phyloP scores from a whole-genome alignment of 1,284 basidiomycete species.

The Ceratobasidium sp. region DNA sequence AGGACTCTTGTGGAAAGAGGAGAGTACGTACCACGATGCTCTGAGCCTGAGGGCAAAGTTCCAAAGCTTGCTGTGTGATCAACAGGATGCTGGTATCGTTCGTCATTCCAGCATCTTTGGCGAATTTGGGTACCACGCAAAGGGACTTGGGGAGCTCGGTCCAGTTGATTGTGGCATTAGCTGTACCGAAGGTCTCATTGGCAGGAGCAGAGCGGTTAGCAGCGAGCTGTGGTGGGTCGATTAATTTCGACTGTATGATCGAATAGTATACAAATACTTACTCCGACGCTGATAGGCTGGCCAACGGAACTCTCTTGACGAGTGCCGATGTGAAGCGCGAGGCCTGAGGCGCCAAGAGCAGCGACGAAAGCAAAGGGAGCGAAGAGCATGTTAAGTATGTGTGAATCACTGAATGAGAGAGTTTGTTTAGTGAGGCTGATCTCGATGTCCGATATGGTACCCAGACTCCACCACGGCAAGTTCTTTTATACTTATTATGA shows the following conservation, averaged over 20 bases:
- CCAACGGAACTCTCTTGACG: neutral
- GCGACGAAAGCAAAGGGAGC: neutral
- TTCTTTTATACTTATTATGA: neutral
- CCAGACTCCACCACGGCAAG: neutral
- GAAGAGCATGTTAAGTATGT: conserved; percentile 5
- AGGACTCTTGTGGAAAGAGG: neutral
- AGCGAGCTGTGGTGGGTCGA: neutral
- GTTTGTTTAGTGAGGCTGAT: neutral
- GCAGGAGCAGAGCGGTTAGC: neutral
- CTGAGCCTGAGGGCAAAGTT: conserved; percentile 2
- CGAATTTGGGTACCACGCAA: conserved; percentile 1
- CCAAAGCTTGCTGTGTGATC: conserved; percentile 1
- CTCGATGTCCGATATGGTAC: neutral
- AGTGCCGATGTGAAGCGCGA: neutral
- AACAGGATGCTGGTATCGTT: neutral
- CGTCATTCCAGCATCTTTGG: neutral
- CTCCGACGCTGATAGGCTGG: neutral
- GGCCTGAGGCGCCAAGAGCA: neutral
- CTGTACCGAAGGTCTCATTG: conserved; percentile 2
- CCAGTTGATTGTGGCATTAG: neutral
- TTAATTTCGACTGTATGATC: neutral
- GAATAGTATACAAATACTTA: neutral
- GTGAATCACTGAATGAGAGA: neutral
- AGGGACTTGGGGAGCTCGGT: neutral
- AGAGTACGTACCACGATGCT: conserved; percentile 2